phyloP scores from a whole-genome alignment of 495 filamentous ascomycete species.

The Geopyxis carbonaria region DNA sequence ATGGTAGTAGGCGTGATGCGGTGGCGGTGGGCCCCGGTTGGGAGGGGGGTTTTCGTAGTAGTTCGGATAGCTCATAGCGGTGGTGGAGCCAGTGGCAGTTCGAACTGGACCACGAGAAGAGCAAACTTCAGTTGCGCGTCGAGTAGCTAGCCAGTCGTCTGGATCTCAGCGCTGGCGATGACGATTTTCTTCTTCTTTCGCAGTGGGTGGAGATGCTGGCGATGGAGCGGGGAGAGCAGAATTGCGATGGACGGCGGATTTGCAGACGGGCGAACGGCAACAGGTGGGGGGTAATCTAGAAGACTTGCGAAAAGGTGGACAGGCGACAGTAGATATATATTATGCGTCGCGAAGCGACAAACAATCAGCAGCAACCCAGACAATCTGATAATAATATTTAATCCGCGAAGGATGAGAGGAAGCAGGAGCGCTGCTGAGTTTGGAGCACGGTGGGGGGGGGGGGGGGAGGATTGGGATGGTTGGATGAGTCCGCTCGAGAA shows the following conservation, averaged over 20 bases:
- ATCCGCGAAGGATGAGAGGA: too few species aligned
- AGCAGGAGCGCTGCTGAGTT: too few species aligned
- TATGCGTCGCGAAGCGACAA: too few species aligned
- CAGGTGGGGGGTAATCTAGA: too few species aligned
- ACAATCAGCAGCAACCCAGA: too few species aligned
- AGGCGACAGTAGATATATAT: too few species aligned
- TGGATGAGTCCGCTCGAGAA: neutral
- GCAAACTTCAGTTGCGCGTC: neutral
- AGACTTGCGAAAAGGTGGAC: neutral
- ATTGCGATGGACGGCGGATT: too few species aligned
- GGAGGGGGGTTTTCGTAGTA: too few species aligned
- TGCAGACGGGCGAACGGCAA: too few species aligned
- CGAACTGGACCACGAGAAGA: neutral
- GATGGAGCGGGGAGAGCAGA: too few species aligned
- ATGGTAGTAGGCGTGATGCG: neutral
- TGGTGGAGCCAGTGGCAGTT: neutral
- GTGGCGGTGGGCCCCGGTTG: constrained; percentile 1
- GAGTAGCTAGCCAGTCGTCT: neutral
- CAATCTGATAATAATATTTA: too few species aligned
- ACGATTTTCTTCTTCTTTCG: neutral
- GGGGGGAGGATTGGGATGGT: neutral
- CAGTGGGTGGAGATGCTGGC: too few species aligned
- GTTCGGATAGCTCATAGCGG: neutral
- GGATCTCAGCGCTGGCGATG: neutral
- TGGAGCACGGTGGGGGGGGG: neutral